Evolutionary conservation across 805 yeast species (phyloP).

Genomic region (Nakazawaea ernobii): DNA sequence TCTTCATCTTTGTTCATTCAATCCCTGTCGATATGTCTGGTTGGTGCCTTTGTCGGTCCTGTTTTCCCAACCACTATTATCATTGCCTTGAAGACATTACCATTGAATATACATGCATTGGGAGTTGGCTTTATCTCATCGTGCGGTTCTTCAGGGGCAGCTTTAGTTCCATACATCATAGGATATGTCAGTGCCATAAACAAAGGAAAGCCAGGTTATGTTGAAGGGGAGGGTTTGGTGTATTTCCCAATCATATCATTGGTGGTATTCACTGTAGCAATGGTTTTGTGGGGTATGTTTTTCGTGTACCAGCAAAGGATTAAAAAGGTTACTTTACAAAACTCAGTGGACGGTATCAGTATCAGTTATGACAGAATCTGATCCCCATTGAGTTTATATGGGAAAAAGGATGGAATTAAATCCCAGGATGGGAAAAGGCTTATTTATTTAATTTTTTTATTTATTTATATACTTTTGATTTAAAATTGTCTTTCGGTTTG

Average conservation of each 20-base stretch:
- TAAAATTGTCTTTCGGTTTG: no score
- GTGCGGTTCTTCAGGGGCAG: constrained; percentile 78
- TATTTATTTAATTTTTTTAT: no score
- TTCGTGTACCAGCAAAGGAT: constrained; percentile 14
- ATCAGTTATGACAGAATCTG: not conserved
- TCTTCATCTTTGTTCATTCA: constrained; percentile 19
- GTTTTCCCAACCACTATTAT: constrained; percentile 66
- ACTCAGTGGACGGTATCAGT: not conserved
- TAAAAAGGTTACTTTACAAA: not conserved
- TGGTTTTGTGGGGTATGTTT: constrained; percentile 22
- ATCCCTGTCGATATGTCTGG: constrained; percentile 30
- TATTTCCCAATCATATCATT: constrained; percentile 25
- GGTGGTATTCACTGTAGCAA: constrained; percentile 18
- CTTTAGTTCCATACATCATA: constrained; percentile 59
- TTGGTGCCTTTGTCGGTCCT: constrained; percentile 49
- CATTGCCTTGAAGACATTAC: constrained; percentile 57
- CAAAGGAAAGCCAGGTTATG: constrained; percentile 10
- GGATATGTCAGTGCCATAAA: constrained; percentile 39
- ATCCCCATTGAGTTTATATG: no score
- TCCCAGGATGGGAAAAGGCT: no score
- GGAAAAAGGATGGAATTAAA: no score
- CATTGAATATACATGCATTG: constrained; percentile 50
- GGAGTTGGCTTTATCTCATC: constrained; percentile 77
- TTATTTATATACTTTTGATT: no score
- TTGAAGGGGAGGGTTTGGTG: constrained; percentile 25